Conservation (phyloP, 495 filamentous ascomycete species). For the Trypethelium eluteriae region DNA sequence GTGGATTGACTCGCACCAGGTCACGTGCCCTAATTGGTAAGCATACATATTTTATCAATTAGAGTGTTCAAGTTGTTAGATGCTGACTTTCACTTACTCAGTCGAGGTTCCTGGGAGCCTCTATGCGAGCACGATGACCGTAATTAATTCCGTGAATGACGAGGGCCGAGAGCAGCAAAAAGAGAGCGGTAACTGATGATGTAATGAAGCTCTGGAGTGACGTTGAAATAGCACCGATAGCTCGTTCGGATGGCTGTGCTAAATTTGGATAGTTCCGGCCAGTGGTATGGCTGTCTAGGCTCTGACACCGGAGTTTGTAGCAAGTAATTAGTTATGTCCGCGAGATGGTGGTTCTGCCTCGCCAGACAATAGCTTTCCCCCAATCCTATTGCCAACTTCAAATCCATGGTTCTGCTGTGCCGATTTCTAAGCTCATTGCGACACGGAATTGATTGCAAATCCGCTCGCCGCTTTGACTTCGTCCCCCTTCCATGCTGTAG, state of each 20-base stretch:
- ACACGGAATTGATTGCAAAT: background rate
- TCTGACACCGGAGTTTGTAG: too few species aligned
- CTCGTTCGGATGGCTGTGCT: too few species aligned
- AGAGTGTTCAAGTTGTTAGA: background rate
- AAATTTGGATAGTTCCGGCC: too few species aligned
- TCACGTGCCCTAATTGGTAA: background rate
- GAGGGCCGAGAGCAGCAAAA: too few species aligned
- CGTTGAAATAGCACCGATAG: too few species aligned
- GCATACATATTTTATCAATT: background rate
- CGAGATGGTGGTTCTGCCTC: background rate
- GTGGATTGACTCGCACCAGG: background rate
- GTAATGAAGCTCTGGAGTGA: too few species aligned
- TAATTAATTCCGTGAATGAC: too few species aligned
- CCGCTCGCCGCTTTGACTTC: too few species aligned
- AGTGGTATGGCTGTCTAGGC: too few species aligned
- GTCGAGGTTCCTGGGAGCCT: background rate
- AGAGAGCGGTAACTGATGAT: too few species aligned
- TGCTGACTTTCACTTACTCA: background rate
- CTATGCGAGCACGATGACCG: background rate
- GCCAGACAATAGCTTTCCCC: background rate
- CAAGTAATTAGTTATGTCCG: too few species aligned
- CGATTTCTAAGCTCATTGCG: background rate
- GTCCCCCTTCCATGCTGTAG: background rate
- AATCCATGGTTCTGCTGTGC: background rate
- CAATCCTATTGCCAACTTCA: background rate